Evolutionary conservation across 2,329 filamentous ascomycete genomes (phyloP).

Genomic region (Geosmithia morbida): DNA sequence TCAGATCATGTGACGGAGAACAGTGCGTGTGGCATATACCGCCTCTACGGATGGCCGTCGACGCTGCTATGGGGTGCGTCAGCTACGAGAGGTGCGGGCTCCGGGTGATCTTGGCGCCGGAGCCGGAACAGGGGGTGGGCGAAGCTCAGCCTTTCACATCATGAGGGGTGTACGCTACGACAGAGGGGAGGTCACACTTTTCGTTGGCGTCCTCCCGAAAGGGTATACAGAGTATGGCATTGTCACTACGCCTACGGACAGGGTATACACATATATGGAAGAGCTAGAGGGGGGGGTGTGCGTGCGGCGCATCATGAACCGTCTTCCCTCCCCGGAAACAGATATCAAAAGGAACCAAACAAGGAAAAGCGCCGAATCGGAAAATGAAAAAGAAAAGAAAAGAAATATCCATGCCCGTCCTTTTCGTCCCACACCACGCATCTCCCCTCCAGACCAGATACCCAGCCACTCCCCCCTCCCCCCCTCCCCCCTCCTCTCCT

Average conservation of each 20-base stretch:
- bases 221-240: background rate
- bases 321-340: background rate
- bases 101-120: background rate
- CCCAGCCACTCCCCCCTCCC: too few species aligned
- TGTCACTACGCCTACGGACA: background rate
- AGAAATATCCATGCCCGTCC: background rate
- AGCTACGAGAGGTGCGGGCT: background rate
- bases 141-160: background rate
- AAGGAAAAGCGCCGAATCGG: background rate
- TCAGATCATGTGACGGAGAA: too few species aligned
- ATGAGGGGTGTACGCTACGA: background rate
- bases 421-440: background rate
- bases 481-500: too few species aligned
- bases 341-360: background rate
- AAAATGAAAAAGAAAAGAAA: background rate
- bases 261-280: background rate
- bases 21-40: too few species aligned
- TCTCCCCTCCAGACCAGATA: too few species aligned
- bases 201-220: background rate
- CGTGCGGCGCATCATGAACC: background rate
- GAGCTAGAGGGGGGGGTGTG: background rate
- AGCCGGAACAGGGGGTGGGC: too few species aligned
- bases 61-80: too few species aligned
- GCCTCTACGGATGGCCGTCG: too few species aligned
- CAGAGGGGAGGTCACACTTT: background rate